Conservation (phyloP, 352 stramenopile genomes). For the Phytophthora pinifolia region DNA sequence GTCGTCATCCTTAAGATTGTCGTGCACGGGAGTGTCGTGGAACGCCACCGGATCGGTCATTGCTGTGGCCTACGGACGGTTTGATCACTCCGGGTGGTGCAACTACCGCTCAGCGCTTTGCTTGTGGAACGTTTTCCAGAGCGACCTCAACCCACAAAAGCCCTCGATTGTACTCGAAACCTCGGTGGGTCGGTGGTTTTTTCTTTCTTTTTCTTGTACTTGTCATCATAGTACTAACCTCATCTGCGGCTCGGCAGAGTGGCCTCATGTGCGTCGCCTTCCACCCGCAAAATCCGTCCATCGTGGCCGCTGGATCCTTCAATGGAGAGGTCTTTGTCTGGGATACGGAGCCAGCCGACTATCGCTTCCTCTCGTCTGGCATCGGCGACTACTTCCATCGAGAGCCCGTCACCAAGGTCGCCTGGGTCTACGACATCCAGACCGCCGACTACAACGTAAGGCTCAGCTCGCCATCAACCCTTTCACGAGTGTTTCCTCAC, state of each 20-base stretch:
- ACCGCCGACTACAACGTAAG: conserved; percentile 73
- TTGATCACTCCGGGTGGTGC: conserved; percentile 88
- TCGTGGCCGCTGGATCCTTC: conserved; percentile 86
- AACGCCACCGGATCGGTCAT: conserved; percentile 84
- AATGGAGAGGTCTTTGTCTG: conserved; percentile 87
- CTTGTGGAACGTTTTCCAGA: conserved; percentile 85
- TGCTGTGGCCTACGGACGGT: conserved; percentile 80
- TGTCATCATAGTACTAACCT: neutral
- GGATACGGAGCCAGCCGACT: conserved; percentile 70
- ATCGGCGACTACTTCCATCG: conserved; percentile 91
- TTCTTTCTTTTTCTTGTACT: neutral
- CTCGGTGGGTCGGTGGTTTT: conserved; percentile 39
- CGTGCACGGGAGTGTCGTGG: conserved; percentile 86
- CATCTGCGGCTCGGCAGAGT: conserved; percentile 36
- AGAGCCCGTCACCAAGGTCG: conserved; percentile 82
- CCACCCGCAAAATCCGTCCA: conserved; percentile 78
- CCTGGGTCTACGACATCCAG: conserved; percentile 79
- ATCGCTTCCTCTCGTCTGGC: conserved; percentile 64
- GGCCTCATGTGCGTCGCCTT: conserved; percentile 88
- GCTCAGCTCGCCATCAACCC: too few species aligned
- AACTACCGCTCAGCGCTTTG: conserved; percentile 85
- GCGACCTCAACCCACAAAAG: conserved; percentile 66
- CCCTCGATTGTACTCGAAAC: conserved; percentile 77
- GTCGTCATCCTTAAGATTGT: conserved; percentile 52
- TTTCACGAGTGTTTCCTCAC: neutral